Evolutionary conservation across 164 flowering plant species (phyloP).

Genomic region (Buxus sempervirens): DNA sequence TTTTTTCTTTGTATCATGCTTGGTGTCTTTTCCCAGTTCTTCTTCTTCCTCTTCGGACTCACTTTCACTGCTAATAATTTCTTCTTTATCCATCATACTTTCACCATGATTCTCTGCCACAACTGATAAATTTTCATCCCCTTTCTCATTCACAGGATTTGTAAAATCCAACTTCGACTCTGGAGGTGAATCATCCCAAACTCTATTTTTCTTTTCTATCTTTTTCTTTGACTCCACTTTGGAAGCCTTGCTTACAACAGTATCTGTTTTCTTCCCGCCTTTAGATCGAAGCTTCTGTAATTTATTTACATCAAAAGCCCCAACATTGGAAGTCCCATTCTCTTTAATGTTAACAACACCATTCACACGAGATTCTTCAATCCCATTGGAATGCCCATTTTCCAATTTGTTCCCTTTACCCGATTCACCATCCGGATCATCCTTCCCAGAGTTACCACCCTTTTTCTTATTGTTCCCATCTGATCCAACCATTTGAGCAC

Average conservation of each 20-base stretch:
- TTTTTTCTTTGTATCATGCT: slow-evolving; percentile 58
- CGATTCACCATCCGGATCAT: slow-evolving; percentile 54
- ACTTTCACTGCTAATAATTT: slow-evolving; percentile 74
- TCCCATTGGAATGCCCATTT: slow-evolving; percentile 56
- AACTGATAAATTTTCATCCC: slow-evolving; percentile 44
- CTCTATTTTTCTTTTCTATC: slow-evolving; percentile 75
- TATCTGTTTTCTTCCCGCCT: slow-evolving; percentile 69
- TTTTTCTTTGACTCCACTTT: slow-evolving; percentile 72
- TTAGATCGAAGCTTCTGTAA: slow-evolving; percentile 63
- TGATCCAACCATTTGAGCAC: slow-evolving; percentile 27
- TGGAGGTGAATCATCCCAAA: slow-evolving; percentile 79
- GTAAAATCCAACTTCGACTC: slow-evolving; percentile 81
- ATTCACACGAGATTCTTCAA: slow-evolving; percentile 23
- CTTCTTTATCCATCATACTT: slow-evolving; percentile 96
- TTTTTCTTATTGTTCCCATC: slow-evolving; percentile 49
- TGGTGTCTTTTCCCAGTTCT: slow-evolving; percentile 26
- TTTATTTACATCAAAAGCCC: slow-evolving; percentile 92
- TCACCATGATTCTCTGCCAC: slow-evolving; percentile 63
- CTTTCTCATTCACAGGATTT: slow-evolving; percentile 65
- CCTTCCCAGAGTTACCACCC: slow-evolving; percentile 37
- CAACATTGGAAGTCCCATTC: slow-evolving; percentile 44
- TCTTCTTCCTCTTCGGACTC: slow-evolving; percentile 72
- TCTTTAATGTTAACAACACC: slow-evolving; percentile 35
- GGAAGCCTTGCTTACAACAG: slow-evolving; percentile 49
- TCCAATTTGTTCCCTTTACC: slow-evolving; percentile 35